phyloP scores from a whole-genome alignment of 225 moss, liverwort and hornwort species.

The Physcomitrium patens region DNA sequence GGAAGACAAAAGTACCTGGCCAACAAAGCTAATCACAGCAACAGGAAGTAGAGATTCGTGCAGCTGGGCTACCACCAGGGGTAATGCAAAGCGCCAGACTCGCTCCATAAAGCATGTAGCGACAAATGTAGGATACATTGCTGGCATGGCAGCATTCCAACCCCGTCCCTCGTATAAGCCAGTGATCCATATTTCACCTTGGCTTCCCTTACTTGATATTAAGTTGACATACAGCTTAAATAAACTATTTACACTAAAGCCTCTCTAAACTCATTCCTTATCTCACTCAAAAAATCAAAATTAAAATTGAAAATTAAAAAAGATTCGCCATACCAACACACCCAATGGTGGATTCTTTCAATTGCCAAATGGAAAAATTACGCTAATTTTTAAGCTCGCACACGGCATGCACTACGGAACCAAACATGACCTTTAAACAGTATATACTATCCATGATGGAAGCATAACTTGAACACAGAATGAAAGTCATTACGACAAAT shows the following conservation, averaged over 20 bases:
- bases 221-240: not conserved
- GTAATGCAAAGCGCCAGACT: slow-evolving; percentile 87
- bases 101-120: slow-evolving; percentile 86
- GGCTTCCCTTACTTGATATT: not conserved
- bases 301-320: too few species aligned
- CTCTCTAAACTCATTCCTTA: not conserved
- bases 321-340: not conserved
- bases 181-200: slow-evolving; percentile 17
- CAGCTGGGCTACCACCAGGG: slow-evolving; percentile 82
- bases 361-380: slow-evolving; percentile 1
- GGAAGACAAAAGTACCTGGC: slow-evolving; percentile 75
- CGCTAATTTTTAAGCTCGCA: not conserved
- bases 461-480: too few species aligned
- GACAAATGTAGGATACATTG: slow-evolving; percentile 83
- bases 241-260: not conserved
- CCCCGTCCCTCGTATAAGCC: slow-evolving; percentile 34
- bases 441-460: too few species aligned
- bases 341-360: not conserved
- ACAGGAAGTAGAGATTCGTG: slow-evolving; percentile 87
- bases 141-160: slow-evolving; percentile 42
- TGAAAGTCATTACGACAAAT: too few species aligned
- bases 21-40: slow-evolving; percentile 88
- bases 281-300: too few species aligned
- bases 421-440: not conserved
- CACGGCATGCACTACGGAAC: slow-evolving; percentile 12